Evolutionary conservation across 495 filamentous ascomycete species (phyloP).

Genomic region (Penicillium canariense): DNA sequence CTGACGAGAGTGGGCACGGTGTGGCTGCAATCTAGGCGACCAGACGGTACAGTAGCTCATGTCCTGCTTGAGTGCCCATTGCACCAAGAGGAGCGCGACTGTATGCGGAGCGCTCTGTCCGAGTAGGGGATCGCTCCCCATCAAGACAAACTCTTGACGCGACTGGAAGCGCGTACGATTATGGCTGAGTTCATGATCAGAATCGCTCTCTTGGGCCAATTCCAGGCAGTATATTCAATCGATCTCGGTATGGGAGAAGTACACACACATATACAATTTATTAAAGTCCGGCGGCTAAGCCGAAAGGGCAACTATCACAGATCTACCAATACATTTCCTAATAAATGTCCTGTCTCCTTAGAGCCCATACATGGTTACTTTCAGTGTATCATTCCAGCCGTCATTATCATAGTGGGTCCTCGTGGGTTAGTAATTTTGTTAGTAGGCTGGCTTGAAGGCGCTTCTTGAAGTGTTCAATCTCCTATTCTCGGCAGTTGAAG

Average conservation of each 20-base stretch:
- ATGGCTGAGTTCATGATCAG: not conserved
- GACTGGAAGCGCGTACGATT: not conserved
- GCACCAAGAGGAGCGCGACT: too few species aligned
- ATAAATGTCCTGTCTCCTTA: slow-evolving; percentile 21
- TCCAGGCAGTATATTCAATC: not conserved
- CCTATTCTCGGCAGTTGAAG: slow-evolving; percentile 19
- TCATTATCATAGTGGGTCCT: slow-evolving; percentile 21
- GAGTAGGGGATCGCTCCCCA: not conserved
- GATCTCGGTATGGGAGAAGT: not conserved
- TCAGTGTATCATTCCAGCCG: slow-evolving; percentile 22
- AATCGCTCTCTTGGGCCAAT: not conserved
- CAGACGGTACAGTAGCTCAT: too few species aligned
- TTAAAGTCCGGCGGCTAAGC: too few species aligned
- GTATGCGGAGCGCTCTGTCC: too few species aligned
- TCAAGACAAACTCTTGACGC: not conserved
- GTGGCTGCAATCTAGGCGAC: too few species aligned
- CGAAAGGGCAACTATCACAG: slow-evolving; percentile 33
- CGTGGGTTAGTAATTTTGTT: slow-evolving; percentile 31
- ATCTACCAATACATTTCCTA: slow-evolving; percentile 28
- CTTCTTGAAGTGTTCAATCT: slow-evolving; percentile 29
- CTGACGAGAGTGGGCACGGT: too few species aligned
- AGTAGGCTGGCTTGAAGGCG: slow-evolving; percentile 31
- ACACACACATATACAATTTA: slow-evolving; percentile 10
- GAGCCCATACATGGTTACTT: slow-evolving; percentile 20
- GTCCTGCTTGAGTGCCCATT: too few species aligned